phyloP scores from a whole-genome alignment of 1,284 basidiomycete species.

The Mycena citricolor region DNA sequence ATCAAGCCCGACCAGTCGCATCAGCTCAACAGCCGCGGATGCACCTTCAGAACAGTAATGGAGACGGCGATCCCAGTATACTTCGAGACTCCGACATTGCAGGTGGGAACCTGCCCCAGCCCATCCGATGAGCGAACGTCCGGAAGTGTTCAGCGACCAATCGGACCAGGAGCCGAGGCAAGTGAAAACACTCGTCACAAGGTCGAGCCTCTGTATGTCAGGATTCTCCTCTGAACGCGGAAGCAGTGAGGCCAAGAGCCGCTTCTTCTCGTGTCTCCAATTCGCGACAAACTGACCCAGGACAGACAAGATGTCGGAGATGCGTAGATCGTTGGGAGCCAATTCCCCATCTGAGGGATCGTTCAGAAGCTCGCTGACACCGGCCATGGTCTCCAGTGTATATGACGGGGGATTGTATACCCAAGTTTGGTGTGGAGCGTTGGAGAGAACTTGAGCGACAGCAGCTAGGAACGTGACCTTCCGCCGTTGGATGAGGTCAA shows the following conservation, averaged over 20 bases:
- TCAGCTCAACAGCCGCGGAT: slow-evolving; percentile 8
- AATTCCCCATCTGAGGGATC: slow-evolving; percentile 11
- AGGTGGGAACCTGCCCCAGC: slow-evolving; percentile 14
- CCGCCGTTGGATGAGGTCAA: not conserved
- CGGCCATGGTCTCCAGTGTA: slow-evolving; percentile 11
- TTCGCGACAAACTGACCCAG: slow-evolving; percentile 13
- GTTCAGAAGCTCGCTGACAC: slow-evolving; percentile 10
- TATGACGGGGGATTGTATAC: slow-evolving; percentile 11
- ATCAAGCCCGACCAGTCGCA: slow-evolving; percentile 13
- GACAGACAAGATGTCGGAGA: slow-evolving; percentile 9
- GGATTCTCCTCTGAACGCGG: not conserved
- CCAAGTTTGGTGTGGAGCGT: slow-evolving; percentile 9
- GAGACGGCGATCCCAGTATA: slow-evolving; percentile 13
- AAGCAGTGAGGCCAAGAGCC: slow-evolving; percentile 11
- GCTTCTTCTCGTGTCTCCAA: slow-evolving; percentile 14
- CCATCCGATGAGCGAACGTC: slow-evolving; percentile 19
- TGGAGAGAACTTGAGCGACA: slow-evolving; percentile 11
- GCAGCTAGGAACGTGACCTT: not conserved
- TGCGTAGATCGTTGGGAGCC: slow-evolving; percentile 7
- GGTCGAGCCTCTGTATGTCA: slow-evolving; percentile 7
- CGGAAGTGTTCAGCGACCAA: slow-evolving; percentile 7
- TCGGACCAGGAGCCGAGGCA: slow-evolving; percentile 20
- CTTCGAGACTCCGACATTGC: slow-evolving; percentile 15
- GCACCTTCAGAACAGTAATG: slow-evolving; percentile 15
- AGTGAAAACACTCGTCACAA: slow-evolving; percentile 18